These are phyloP conservation scores for Colletotrichum ledebouriae DNA, from an alignment of 2,329 filamentous ascomycete genomes.

Conservation along the genomic window DNA sequence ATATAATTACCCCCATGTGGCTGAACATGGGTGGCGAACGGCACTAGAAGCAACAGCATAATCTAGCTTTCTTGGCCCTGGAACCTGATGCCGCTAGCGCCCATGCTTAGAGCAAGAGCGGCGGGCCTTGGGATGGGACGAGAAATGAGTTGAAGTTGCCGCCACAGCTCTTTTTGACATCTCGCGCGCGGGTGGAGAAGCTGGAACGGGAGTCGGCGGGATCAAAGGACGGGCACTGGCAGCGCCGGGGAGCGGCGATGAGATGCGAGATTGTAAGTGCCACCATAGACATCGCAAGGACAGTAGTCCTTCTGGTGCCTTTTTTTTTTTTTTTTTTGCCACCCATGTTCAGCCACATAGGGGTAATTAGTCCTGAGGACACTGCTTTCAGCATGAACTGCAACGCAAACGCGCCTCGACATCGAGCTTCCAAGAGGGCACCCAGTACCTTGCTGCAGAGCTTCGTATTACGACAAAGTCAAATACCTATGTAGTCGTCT, in stretches of 20 bases:
- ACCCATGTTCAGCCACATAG: no score
- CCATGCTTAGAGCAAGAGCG: conserved; percentile 30
- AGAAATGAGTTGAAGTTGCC: conserved; percentile 38
- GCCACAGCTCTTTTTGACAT: conserved; percentile 27
- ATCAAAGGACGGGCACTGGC: conserved; percentile 28
- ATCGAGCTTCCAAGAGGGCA: background rate
- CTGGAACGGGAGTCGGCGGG: conserved; percentile 31
- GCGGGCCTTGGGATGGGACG: conserved; percentile 38
- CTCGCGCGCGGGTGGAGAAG: conserved; percentile 30
- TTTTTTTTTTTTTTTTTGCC: no score
- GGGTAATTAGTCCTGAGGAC: background rate
- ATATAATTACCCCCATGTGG: no score
- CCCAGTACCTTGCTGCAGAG: conserved; percentile 10
- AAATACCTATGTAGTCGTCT: background rate
- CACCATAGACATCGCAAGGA: background rate
- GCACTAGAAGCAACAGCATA: background rate
- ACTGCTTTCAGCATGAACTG: background rate
- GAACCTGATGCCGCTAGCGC: conserved; percentile 38
- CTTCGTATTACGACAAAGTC: background rate
- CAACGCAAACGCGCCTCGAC: background rate
- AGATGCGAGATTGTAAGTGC: conserved; percentile 7
- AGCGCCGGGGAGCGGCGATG: conserved; percentile 7
- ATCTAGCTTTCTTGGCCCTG: conserved; percentile 41
- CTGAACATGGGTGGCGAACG: no score
- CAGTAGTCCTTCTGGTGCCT: background rate